Conservation (phyloP, 345 rosid genomes). For the Zanthoxylum bungeanum region DNA sequence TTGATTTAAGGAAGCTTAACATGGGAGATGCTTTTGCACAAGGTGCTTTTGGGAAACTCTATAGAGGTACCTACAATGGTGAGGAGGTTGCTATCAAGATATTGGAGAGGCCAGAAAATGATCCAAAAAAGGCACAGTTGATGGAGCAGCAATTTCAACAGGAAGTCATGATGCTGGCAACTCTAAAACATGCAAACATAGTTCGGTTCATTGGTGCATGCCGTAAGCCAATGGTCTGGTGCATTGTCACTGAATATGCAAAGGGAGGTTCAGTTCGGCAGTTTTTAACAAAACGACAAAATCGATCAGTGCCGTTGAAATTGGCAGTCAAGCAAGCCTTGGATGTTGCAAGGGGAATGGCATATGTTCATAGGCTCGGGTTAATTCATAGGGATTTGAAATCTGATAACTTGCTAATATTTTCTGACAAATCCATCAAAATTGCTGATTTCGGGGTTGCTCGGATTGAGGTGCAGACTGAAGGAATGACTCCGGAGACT, state of each 20-base stretch:
- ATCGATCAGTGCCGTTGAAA: conserved; percentile 34
- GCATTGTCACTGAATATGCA: conserved; percentile 49
- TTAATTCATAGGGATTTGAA: conserved; percentile 44
- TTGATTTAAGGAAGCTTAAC: conserved; percentile 37
- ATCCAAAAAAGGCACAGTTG: conserved; percentile 32
- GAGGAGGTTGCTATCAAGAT: conserved; percentile 50
- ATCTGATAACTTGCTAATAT: conserved; percentile 43
- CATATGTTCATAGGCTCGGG: conserved; percentile 35
- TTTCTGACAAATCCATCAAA: conserved; percentile 38
- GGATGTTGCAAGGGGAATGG: conserved; percentile 52
- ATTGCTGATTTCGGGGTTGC: conserved; percentile 56
- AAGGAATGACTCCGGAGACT: conserved; percentile 51
- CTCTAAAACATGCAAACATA: conserved; percentile 37
- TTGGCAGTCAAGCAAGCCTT: conserved; percentile 45
- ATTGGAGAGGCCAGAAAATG: conserved; percentile 44
- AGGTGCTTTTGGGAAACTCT: conserved; percentile 47
- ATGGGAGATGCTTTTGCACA: conserved; percentile 47
- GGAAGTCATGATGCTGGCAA: conserved; percentile 46
- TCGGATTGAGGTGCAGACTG: conserved; percentile 45
- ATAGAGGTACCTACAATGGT: conserved; percentile 44
- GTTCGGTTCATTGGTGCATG: conserved; percentile 46
- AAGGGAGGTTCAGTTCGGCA: conserved; percentile 44
- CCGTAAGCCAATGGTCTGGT: conserved; percentile 43
- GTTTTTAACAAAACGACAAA: conserved; percentile 32
- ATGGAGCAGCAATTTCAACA: conserved; percentile 49